Base-by-base conservation (phyloP, 1,284 basidiomycete species). In the Xerocomus minutiporus region DNA sequence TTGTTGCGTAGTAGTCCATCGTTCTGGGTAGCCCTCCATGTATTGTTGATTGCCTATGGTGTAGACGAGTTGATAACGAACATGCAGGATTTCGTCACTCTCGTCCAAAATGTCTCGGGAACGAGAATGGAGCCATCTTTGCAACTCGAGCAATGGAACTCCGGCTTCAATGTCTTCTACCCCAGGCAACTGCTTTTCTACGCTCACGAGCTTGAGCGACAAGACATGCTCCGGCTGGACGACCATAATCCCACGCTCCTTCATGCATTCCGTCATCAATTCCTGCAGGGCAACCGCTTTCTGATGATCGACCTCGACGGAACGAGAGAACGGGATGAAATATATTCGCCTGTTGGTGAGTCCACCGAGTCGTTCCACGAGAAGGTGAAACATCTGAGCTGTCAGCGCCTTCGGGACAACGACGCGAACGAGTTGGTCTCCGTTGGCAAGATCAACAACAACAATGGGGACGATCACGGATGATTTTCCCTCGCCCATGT, bases 261-360 rank as follows among this genome's bases (percentile, higher is more conserved):
- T 23, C 43, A 45, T 45, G 43, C 43, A 45, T 23, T 45, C 43
- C 29, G 5, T 29, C 43, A 45, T 32, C 17, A 45, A 5, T 4
- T 20, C 29, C 6, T n/a, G 43, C 8, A 45, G 43, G 7, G 11
- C n/a, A n/a, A 11, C 20, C 7, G 20, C n/a, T 32, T 32, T 29
- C 7, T 32, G 4, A 32, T 4, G 17, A 45, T 32, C 9, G 26
- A 36, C 9, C 3, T 36, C 15, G 2, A 38, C 8, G 3, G 35
- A 47, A 38, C 46, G 46, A 5, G 46, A 47, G 9, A 47, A 46
- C 3, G 32, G 44, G 6, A 45, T 31, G 20, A 43, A 35, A n/a
- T 50, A 50, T 35, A 50, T 43, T 23, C 17, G 48, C 29, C 48
- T 28, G 41, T 50, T 36, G n/a, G 48, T 36, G 25, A 50, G 41